Evolutionary conservation across 495 filamentous ascomycete species (phyloP).

Genomic region (Penicillium waksmanii): DNA sequence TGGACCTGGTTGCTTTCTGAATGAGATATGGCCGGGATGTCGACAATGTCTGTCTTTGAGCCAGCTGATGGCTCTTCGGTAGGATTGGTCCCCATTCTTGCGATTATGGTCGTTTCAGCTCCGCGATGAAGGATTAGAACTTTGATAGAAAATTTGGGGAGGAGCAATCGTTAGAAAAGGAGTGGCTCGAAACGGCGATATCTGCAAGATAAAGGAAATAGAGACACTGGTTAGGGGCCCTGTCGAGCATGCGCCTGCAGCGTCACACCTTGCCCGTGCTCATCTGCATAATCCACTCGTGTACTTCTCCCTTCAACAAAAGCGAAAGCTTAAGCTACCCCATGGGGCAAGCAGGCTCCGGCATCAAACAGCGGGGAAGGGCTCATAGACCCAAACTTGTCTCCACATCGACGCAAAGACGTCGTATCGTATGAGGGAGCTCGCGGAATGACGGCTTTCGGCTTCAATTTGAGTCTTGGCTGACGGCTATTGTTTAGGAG

Average conservation of each 20-base stretch:
- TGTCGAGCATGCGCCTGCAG: neutral
- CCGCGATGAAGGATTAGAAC: no score
- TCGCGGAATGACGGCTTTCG: neutral
- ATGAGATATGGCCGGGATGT: conserved; percentile 30
- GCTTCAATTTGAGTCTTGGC: conserved; percentile 20
- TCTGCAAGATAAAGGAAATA: conserved; percentile 4
- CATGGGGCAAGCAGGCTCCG: neutral
- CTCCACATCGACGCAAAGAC: conserved; percentile 11
- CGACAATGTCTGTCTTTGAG: conserved; percentile 30
- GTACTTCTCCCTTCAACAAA: conserved; percentile 13
- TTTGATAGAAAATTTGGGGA: neutral
- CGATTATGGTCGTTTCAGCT: no score
- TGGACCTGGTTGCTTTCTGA: conserved; percentile 28
- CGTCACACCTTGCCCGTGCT: neutral
- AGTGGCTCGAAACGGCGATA: neutral
- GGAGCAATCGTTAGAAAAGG: neutral
- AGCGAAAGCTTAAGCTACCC: conserved; percentile 9
- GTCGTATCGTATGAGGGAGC: conserved; percentile 7
- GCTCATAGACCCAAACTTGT: neutral
- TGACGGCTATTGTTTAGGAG: conserved; percentile 6
- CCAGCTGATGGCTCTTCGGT: conserved; percentile 15
- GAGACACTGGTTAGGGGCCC: neutral
- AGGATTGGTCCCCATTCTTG: conserved; percentile 17
- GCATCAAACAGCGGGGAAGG: conserved; percentile 28
- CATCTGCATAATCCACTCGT: neutral